Percentiles rank a stretch among this genome's conserved stretches.
Conservation (phyloP, 208 protist species). For the Trichomonas tenax region DNA sequence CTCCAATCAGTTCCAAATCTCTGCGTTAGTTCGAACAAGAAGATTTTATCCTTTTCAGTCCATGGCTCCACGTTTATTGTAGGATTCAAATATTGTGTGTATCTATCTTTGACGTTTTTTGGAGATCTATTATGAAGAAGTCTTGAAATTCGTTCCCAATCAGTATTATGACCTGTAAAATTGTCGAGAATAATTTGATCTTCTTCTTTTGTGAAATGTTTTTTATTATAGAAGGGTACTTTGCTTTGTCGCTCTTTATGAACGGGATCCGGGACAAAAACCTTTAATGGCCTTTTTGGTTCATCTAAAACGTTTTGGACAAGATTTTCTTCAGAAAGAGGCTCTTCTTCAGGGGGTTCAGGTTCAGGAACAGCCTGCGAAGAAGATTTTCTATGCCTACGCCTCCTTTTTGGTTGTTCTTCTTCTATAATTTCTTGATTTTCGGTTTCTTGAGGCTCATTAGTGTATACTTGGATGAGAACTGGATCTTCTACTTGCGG, state of each 20-base stretch:
- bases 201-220: not conserved
- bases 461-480: not conserved
- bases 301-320: not conserved
- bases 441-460: not conserved
- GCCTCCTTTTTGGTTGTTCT: not conserved
- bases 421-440: not conserved
- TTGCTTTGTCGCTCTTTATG: not conserved
- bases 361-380: too few species aligned
- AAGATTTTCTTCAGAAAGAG: too few species aligned
- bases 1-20: not conserved
- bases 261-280: not conserved
- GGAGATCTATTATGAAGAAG: not conserved
- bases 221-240: not conserved
- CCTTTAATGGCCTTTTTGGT: not conserved
- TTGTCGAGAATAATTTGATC: not conserved
- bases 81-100: not conserved
- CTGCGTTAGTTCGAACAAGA: not conserved
- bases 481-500: too few species aligned
- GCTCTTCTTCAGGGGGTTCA: too few species aligned
- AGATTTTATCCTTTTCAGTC: not conserved
- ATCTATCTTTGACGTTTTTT: not conserved
- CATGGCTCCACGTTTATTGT: not conserved
- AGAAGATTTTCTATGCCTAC: too few species aligned
- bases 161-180: not conserved
- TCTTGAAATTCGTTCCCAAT: not conserved